A percentile compares a stretch with the other conserved stretches of the same genome.
These are phyloP conservation scores for Ocimum tenuiflorum DNA, from an alignment of 257 asterid genomes.

Conservation along the genomic window DNA sequence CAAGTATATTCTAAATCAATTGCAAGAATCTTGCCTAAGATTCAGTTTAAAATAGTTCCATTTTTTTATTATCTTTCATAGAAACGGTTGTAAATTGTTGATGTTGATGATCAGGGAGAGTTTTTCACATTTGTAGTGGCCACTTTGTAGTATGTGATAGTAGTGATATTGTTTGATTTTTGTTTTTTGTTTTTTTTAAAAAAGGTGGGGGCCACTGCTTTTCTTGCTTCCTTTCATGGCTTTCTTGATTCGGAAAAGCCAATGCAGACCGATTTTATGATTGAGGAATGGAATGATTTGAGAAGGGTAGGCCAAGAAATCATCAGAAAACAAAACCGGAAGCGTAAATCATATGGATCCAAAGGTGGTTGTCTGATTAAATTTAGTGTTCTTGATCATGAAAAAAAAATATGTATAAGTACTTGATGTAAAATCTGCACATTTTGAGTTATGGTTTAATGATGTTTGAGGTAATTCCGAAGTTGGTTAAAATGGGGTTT, in stretches of 20 bases:
- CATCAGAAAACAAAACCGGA: neutral
- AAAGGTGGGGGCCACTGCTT: constrained; percentile 27
- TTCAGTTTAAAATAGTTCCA: constrained; percentile 15
- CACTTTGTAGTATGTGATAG: no score
- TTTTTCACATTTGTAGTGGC: no score
- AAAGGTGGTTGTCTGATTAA: constrained; percentile 1
- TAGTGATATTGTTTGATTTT: constrained; percentile 13
- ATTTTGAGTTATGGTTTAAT: neutral
- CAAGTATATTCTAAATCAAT: constrained; percentile 17
- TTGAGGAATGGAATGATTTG: neutral
- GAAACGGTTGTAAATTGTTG: neutral
- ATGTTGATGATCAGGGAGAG: neutral
- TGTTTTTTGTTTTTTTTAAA: constrained; percentile 18
- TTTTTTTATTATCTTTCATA: no score
- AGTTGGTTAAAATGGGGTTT: neutral
- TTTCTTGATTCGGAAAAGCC: constrained; percentile 22
- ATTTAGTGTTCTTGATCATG: neutral
- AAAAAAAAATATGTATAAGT: neutral
- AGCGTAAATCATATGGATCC: neutral
- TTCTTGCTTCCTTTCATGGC: constrained; percentile 18
- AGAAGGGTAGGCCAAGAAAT: neutral
- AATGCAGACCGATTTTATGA: neutral
- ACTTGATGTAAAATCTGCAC: neutral
- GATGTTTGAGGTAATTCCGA: neutral
- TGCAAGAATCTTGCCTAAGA: constrained; percentile 28